Evolutionary conservation across 2,329 filamentous ascomycete genomes (phyloP).

Genomic region (Alternaria triticimaculans): DNA sequence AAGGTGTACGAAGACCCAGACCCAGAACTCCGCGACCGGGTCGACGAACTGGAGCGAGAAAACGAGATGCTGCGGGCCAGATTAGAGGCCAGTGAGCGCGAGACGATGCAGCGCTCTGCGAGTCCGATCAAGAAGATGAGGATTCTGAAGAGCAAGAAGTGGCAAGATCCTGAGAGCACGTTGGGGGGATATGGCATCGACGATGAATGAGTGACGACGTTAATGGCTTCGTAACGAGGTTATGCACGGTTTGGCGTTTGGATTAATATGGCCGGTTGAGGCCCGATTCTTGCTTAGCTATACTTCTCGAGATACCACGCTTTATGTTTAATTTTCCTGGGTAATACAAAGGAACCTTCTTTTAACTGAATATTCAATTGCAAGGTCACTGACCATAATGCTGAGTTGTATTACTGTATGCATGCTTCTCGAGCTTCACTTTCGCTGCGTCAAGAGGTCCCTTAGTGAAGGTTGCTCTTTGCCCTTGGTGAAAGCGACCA

Average conservation of each 20-base stretch:
- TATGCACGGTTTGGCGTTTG: constrained; percentile 9
- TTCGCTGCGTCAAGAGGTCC: neutral
- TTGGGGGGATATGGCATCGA: constrained; percentile 22
- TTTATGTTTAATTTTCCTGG: neutral
- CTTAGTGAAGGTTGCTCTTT: neutral
- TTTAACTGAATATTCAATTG: neutral
- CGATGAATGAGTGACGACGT: constrained; percentile 19
- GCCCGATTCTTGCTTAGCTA: neutral
- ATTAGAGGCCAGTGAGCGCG: constrained; percentile 51
- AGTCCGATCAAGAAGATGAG: constrained; percentile 59
- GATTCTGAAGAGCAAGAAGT: constrained; percentile 58
- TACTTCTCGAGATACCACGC: constrained; percentile 14
- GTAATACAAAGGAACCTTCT: neutral
- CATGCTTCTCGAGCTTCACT: neutral
- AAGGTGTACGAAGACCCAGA: constrained; percentile 53
- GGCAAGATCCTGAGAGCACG: constrained; percentile 47
- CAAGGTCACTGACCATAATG: neutral
- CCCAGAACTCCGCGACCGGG: constrained; percentile 44
- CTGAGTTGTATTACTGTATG: neutral
- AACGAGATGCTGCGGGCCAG: constrained; percentile 49
- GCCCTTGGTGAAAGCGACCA: neutral
- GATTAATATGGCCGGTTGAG: neutral
- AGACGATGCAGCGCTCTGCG: constrained; percentile 44
- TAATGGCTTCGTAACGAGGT: constrained; percentile 3
- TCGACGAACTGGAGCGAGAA: constrained; percentile 54